Conservation (phyloP, 306 rosid genomes). For the Vigna reflexopilosa region DNA sequence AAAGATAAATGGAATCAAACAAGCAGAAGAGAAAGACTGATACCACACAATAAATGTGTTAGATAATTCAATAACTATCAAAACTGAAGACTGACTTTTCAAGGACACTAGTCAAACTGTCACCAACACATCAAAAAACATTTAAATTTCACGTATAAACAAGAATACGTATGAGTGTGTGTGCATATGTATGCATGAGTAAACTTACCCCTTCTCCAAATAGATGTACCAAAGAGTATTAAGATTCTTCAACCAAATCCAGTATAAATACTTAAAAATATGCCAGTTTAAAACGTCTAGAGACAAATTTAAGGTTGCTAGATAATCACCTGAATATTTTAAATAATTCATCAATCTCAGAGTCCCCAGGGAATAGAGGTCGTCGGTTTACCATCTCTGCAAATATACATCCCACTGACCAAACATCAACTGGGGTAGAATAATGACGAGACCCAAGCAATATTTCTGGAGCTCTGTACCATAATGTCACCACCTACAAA, state of each 20-base stretch:
- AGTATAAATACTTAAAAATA: conserved; percentile 4
- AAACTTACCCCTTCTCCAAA: not conserved
- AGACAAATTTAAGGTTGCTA: conserved; percentile 5
- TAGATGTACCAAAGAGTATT: not conserved
- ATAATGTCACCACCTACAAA: conserved; percentile 91
- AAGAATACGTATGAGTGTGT: not conserved
- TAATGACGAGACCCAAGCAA: conserved; percentile 98
- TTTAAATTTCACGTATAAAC: not conserved
- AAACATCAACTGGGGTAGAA: conserved; percentile 97
- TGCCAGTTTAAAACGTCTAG: not conserved
- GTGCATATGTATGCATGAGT: not conserved
- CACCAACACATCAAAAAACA: not conserved
- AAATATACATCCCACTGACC: conserved; percentile 99
- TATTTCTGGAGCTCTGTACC: conserved; percentile 99
- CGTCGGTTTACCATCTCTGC: conserved; percentile 97
- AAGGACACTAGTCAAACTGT: not conserved
- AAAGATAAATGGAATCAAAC: conserved; percentile 9
- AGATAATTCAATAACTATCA: conserved; percentile 4
- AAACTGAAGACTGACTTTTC: not conserved
- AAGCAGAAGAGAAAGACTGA: conserved; percentile 15
- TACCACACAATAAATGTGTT: conserved; percentile 1
- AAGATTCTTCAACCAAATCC: conserved; percentile 18
- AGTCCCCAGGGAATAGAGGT: conserved; percentile 97
- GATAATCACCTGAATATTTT: conserved; percentile 86
- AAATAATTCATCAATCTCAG: conserved; percentile 97